phyloP scores from a whole-genome alignment of 345 rosid species.

The Nasturtium officinale region DNA sequence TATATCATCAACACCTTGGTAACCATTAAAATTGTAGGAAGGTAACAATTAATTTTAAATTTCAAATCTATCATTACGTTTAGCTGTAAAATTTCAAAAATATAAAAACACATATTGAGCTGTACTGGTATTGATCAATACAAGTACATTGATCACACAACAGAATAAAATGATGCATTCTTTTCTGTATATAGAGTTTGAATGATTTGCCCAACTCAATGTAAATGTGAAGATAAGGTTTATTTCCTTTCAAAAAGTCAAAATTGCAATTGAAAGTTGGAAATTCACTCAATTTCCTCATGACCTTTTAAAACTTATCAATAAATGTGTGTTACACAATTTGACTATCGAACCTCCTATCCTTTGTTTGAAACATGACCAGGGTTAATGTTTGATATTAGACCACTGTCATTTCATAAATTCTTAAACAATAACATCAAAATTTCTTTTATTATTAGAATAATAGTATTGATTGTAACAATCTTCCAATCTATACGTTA shows the following conservation, averaged over 20 bases:
- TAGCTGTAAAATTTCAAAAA: too few relatives aligned
- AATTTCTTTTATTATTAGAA: not conserved
- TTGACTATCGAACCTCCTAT: not conserved
- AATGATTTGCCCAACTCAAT: constrained; percentile 29
- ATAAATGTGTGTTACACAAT: constrained; percentile 19
- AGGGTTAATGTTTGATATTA: not conserved
- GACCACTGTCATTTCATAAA: not conserved
- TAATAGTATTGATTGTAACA: not conserved
- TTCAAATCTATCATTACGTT: too few relatives aligned
- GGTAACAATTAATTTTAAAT: too few relatives aligned
- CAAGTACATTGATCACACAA: not conserved
- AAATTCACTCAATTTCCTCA: constrained; percentile 4
- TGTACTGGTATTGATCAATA: constrained; percentile 9
- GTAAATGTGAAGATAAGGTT: constrained; percentile 29
- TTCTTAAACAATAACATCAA: not conserved
- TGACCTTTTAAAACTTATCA: constrained; percentile 27
- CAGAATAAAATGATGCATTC: constrained; percentile 2
- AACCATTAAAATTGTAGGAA: too few relatives aligned
- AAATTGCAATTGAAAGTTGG: constrained; percentile 20
- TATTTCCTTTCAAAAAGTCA: constrained; percentile 29
- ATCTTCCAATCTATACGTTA: not conserved
- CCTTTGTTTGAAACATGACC: constrained; percentile 5
- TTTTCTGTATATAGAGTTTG: not conserved
- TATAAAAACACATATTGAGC: too few relatives aligned
- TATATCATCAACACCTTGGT: too few relatives aligned